These are phyloP conservation scores for Colletotrichum somersetense DNA, from an alignment of 2,329 filamentous ascomycete species.

Conservation along the genomic window DNA sequence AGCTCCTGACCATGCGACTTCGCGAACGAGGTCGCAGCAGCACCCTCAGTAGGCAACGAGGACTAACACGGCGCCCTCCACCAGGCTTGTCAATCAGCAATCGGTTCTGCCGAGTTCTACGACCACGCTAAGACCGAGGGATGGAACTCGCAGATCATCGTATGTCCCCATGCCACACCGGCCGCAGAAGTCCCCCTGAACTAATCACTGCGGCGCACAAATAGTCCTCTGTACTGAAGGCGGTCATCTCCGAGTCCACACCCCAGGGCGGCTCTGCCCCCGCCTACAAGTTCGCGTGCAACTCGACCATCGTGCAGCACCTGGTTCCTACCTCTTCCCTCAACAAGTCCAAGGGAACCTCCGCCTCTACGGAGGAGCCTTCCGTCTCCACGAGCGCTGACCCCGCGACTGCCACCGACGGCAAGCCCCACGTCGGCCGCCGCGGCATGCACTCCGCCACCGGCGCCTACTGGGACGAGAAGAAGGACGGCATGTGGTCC, in stretches of 20 bases:
- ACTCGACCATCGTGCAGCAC: conserved; percentile 98
- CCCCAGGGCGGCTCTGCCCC: conserved; percentile 69
- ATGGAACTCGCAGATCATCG: conserved; percentile 96
- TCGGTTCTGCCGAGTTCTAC: conserved; percentile 82
- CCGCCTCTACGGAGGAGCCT: conserved; percentile 62
- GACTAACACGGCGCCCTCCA: conserved; percentile 37
- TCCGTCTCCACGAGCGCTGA: conserved; percentile 67
- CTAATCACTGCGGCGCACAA: conserved; percentile 30
- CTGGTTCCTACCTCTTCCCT: conserved; percentile 75
- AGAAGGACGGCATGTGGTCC: conserved; percentile 90
- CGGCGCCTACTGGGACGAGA: conserved; percentile 90
- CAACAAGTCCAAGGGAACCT: conserved; percentile 69
- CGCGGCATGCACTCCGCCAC: conserved; percentile 92
- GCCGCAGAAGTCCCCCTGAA: neutral
- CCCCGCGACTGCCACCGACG: conserved; percentile 68
- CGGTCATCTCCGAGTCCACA: conserved; percentile 81
- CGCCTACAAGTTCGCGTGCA: conserved; percentile 92
- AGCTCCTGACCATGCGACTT: conserved; percentile 48
- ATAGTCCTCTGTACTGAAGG: conserved; percentile 81
- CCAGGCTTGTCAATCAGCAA: conserved; percentile 85
- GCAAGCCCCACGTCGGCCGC: conserved; percentile 81
- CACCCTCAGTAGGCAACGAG: conserved; percentile 11
- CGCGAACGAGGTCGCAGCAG: conserved; percentile 4
- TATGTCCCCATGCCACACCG: conserved; percentile 58
- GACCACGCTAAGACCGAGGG: conserved; percentile 85